Conservation (phyloP, 2,329 filamentous ascomycete genomes). For the Macrophomina pseudophaseolina region DNA sequence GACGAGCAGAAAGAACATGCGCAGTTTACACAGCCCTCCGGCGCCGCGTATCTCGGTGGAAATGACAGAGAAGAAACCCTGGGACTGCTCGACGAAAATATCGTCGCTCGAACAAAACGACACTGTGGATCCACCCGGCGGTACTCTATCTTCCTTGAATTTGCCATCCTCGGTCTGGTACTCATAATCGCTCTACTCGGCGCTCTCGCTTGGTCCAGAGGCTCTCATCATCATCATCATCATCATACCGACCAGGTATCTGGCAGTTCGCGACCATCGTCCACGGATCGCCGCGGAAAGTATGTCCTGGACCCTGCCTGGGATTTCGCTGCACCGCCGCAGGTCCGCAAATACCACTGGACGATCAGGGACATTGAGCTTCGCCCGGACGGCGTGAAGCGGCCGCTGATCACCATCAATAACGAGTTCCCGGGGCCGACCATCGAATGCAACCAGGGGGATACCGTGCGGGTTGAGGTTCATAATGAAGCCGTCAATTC, state of each 20-base stretch:
- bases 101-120: background rate
- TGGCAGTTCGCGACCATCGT: background rate
- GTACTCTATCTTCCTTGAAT: constrained; percentile 1
- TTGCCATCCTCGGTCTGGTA: background rate
- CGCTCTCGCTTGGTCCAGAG: constrained; percentile 1
- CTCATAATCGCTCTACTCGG: constrained; percentile 5
- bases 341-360: constrained; percentile 65
- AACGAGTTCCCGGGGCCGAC: constrained; percentile 47
- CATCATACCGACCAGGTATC: background rate
- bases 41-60: background rate
- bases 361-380: constrained; percentile 61
- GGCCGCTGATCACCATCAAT: constrained; percentile 50
- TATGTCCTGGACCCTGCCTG: constrained; percentile 63
- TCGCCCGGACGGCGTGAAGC: constrained; percentile 62
- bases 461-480: constrained; percentile 70
- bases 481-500: constrained; percentile 64
- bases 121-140: constrained; percentile 13
- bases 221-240: background rate
- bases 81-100: background rate
- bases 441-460: constrained; percentile 61
- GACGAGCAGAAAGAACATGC: background rate
- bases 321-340: constrained; percentile 58
- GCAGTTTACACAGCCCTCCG: background rate
- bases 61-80: background rate
- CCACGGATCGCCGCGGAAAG: constrained; percentile 23